Base-by-base conservation (phyloP, 768 basidiomycete genomes). In the Collybiopsis luxurians region DNA sequence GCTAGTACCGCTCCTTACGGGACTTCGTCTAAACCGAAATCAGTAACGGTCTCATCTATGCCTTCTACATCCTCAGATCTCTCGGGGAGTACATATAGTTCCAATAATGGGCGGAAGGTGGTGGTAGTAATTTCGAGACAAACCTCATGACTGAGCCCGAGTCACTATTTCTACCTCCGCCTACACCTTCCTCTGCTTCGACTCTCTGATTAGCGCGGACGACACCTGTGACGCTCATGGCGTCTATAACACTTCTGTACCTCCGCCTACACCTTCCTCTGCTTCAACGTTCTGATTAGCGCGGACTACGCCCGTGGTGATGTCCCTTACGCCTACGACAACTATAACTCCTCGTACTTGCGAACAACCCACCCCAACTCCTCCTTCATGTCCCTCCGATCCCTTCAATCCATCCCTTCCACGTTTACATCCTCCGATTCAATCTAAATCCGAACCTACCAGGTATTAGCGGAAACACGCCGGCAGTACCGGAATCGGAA, bases 291-390 rank as follows among this genome's bases (percentile, higher is more conserved):
- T n/a, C n/a, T n/a, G n/a, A n/a, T n/a, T n/a, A n/a, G n/a, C n/a
- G 62, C 51, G 5, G 27, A 57, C 7, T 61, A 59, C 24, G 54
- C 40, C 58, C 13, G 42, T 40, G 26, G n/a, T n/a, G n/a, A n/a
- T n/a, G n/a, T n/a, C n/a, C n/a, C n/a, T n/a, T n/a, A 42, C 31
- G 10, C 24, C 51, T 27, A 45, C n/a, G 30, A 31, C 47, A 30
- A 36, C 34, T 17, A 17, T 49, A 45, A 47, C 39, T 24, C 48
- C 23, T 17, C 23, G n/a, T n/a, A n/a, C n/a, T n/a, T n/a, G n/a
- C n/a, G 66, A 43, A 69, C 71, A 31, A 56, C 60, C 10, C 36
- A 51, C 1, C 49, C 65, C 19, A 42, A 51, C 40, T 48, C 50
- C 13, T 52, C 40, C 11, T 30, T 27, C 39, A 15, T 49, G 9